These are phyloP conservation scores for Tolypocladium tundrense DNA, from an alignment of 2,329 filamentous ascomycete species.

Conservation along the genomic window DNA sequence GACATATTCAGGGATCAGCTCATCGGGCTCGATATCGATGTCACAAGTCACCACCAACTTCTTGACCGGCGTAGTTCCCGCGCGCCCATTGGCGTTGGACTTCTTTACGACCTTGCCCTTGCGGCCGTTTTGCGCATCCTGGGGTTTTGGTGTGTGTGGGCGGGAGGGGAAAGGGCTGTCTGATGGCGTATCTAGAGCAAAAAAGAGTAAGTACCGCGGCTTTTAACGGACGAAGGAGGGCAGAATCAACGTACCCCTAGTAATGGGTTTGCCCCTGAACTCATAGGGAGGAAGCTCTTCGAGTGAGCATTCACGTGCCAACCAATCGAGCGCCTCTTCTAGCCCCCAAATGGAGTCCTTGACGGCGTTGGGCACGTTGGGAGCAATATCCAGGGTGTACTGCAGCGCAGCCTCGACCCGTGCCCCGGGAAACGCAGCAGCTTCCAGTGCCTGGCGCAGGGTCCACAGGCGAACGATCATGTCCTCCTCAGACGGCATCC, in stretches of 20 bases:
- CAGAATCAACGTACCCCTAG: conserved; percentile 23
- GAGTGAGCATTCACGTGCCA: conserved; percentile 63
- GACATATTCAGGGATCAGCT: conserved; percentile 66
- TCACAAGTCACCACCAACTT: conserved; percentile 44
- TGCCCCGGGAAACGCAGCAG: conserved; percentile 56
- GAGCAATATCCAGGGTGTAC: conserved; percentile 56
- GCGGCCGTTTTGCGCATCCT: conserved; percentile 12
- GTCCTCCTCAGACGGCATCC: conserved; percentile 63
- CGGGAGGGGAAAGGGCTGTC: conserved; percentile 42
- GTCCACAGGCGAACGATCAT: conserved; percentile 75
- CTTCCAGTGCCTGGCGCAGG: conserved; percentile 60
- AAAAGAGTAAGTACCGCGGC: conserved; percentile 4
- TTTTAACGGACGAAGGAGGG: background rate
- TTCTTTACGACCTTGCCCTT: conserved; percentile 22
- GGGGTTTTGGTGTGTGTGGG: conserved; percentile 35
- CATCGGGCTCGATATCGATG: conserved; percentile 65
- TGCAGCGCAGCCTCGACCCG: conserved; percentile 55
- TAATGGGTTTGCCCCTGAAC: conserved; percentile 19
- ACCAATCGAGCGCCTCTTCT: conserved; percentile 81
- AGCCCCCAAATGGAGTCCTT: conserved; percentile 74
- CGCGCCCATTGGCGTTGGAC: conserved; percentile 9
- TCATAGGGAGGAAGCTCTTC: conserved; percentile 67
- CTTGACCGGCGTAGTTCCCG: conserved; percentile 20
- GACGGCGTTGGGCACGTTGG: conserved; percentile 43
- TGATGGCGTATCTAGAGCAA: conserved; percentile 31